Percentiles rank a stretch among this genome's conserved stretches.
Conservation (phyloP, 257 asterid genomes). For the Penstemon newberryi region DNA sequence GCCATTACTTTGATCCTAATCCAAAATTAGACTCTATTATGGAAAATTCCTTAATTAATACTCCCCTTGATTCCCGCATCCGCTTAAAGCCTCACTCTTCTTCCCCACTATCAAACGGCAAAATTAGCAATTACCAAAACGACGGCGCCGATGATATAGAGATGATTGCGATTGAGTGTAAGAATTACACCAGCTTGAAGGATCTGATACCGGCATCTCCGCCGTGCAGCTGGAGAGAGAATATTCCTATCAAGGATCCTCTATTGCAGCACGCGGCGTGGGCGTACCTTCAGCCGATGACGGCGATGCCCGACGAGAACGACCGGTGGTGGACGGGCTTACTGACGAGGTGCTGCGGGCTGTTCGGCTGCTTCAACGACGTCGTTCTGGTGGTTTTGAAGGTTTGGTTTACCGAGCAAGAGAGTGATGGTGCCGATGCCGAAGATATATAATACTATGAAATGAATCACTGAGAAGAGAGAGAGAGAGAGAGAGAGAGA, state of each 20-base stretch:
- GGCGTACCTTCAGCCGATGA: constrained; percentile 67
- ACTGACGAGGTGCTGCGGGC: no score
- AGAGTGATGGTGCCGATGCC: no score
- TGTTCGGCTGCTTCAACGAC: no score
- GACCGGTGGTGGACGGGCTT: not conserved
- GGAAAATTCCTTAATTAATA: constrained; percentile 34
- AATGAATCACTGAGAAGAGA: no score
- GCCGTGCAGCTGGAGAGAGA: constrained; percentile 18
- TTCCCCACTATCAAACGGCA: constrained; percentile 19
- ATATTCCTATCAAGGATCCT: constrained; percentile 64
- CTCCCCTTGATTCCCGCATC: constrained; percentile 24
- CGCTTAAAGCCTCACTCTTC: constrained; percentile 20
- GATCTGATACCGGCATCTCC: constrained; percentile 56
- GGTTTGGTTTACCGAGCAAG: no score
- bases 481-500: no score
- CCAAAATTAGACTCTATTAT: constrained; percentile 23
- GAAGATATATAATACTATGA: no score
- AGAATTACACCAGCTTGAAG: constrained; percentile 64
- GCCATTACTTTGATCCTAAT: constrained; percentile 15
- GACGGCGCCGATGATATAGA: constrained; percentile 35
- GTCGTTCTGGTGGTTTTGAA: no score
- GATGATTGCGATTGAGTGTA: constrained; percentile 33
- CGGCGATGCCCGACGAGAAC: not conserved
- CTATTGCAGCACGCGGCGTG: constrained; percentile 69
- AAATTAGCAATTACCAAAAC: constrained; percentile 9